A percentile compares a stretch with the other conserved stretches of the same genome.
These are phyloP conservation scores for Phyllosticta citrichinensis DNA, from an alignment of 2,329 filamentous ascomycete species.

Conservation along the genomic window DNA sequence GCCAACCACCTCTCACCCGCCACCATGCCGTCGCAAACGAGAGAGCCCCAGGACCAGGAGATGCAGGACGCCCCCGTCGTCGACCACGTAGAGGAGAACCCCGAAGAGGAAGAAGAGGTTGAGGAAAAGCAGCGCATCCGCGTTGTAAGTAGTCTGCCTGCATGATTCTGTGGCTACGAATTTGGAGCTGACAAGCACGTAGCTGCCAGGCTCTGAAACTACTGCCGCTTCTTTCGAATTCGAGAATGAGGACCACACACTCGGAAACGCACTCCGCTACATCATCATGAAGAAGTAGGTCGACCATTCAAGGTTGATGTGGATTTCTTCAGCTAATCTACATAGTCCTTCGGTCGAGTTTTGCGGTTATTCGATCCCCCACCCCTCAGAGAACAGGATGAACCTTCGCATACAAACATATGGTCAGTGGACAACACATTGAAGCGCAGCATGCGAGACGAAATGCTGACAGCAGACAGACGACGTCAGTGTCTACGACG, in stretches of 20 bases:
- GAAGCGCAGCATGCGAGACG: neutral
- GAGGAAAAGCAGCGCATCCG: slow-evolving; percentile 35
- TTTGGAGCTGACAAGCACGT: neutral
- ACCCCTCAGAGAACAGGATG: slow-evolving; percentile 94
- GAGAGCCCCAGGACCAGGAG: slow-evolving; percentile 18
- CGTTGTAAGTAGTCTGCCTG: slow-evolving; percentile 24
- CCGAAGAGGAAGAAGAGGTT: slow-evolving; percentile 33
- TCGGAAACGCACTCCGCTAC: slow-evolving; percentile 88
- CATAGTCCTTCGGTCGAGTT: slow-evolving; percentile 88
- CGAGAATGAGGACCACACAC: slow-evolving; percentile 83
- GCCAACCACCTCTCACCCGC: slow-evolving; percentile 3
- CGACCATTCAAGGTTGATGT: neutral
- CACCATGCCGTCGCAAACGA: slow-evolving; percentile 6
- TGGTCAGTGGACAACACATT: slow-evolving; percentile 45
- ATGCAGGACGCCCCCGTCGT: slow-evolving; percentile 24
- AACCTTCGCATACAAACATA: slow-evolving; percentile 96
- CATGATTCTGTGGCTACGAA: neutral
- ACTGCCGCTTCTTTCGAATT: slow-evolving; percentile 94
- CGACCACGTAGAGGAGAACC: slow-evolving; percentile 37
- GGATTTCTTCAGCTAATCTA: neutral
- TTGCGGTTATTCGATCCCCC: slow-evolving; percentile 94
- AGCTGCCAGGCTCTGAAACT: slow-evolving; percentile 76
- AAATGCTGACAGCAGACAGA: slow-evolving; percentile 41
- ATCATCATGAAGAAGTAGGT: slow-evolving; percentile 97
- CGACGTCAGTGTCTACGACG: slow-evolving; percentile 65